Evolutionary conservation across 2,329 filamentous ascomycete genomes (phyloP).

Genomic region (Cercospora sojina): DNA sequence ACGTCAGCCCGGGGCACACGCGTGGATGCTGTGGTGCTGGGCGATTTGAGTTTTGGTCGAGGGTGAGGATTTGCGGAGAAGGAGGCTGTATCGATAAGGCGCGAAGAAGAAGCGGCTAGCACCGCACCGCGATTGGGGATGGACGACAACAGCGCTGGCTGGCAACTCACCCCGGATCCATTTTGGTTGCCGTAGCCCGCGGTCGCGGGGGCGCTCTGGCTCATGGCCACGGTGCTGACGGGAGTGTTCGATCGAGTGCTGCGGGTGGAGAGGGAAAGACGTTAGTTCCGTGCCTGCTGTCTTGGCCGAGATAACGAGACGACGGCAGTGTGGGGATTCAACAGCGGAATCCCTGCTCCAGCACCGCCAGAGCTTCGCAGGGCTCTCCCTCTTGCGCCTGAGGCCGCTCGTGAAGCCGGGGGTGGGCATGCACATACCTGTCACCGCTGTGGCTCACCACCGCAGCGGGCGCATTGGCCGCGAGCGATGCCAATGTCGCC

Average conservation of each 20-base stretch:
- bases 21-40: not conserved
- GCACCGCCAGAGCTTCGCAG: not conserved
- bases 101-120: not conserved
- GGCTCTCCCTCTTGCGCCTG: not conserved
- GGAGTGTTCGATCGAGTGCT: slow-evolving; percentile 34
- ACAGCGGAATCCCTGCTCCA: not conserved
- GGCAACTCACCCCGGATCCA: slow-evolving; percentile 55
- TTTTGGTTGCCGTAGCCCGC: slow-evolving; percentile 58
- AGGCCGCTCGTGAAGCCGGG: not conserved
- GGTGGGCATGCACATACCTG: slow-evolving; percentile 14
- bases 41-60: slow-evolving; percentile 7
- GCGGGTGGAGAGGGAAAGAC: slow-evolving; percentile 9
- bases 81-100: slow-evolving; percentile 14
- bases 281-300: slow-evolving; percentile 2
- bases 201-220: slow-evolving; percentile 64
- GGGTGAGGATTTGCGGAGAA: not conserved
- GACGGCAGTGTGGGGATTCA: not conserved
- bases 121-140: not conserved
- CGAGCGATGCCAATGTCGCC: slow-evolving; percentile 30
- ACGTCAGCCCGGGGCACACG: slow-evolving; percentile 12
- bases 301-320: slow-evolving; percentile 2
- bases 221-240: slow-evolving; percentile 36
- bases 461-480: slow-evolving; percentile 29
- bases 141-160: not conserved
- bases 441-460: slow-evolving; percentile 13